Evolutionary conservation across 2,329 filamentous ascomycete species (phyloP).

Genomic region (Colletotrichum tropicicola): DNA sequence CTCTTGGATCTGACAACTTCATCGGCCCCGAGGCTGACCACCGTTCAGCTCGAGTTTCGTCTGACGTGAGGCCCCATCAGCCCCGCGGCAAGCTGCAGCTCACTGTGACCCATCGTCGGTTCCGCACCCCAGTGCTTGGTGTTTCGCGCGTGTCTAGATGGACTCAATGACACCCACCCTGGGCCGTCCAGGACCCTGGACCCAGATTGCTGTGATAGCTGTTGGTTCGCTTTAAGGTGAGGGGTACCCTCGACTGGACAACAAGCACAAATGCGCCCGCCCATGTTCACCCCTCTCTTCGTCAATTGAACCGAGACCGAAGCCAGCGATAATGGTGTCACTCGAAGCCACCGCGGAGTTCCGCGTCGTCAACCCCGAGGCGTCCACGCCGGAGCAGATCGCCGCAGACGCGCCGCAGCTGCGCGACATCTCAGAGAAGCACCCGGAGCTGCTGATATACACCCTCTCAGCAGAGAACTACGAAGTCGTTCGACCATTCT

Average conservation of each 20-base stretch:
- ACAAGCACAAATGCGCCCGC: too few species aligned
- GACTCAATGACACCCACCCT: not conserved
- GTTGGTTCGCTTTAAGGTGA: too few species aligned
- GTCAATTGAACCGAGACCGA: not conserved
- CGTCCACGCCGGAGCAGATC: constrained; percentile 8
- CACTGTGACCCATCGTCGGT: not conserved
- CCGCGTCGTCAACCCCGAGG: constrained; percentile 1
- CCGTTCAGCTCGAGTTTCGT: not conserved
- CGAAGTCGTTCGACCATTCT: not conserved
- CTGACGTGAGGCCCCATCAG: constrained; percentile 2
- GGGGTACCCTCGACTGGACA: too few species aligned
- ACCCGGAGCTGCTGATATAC: constrained; percentile 9
- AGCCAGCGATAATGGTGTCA: not conserved
- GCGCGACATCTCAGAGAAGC: not conserved
- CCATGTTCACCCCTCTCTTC: not conserved
- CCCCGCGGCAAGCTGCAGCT: not conserved
- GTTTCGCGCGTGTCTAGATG: not conserved
- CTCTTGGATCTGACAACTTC: too few species aligned
- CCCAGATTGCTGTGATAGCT: too few species aligned
- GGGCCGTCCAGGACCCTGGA: not conserved
- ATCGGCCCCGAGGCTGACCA: too few species aligned
- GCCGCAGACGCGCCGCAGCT: constrained; percentile 5
- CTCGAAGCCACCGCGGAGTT: constrained; percentile 19
- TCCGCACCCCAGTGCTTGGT: not conserved
- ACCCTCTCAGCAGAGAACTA: constrained; percentile 6